These are phyloP conservation scores for Diaporthe sp. DNA, from an alignment of 2,329 filamentous ascomycete species.

Conservation along the genomic window DNA sequence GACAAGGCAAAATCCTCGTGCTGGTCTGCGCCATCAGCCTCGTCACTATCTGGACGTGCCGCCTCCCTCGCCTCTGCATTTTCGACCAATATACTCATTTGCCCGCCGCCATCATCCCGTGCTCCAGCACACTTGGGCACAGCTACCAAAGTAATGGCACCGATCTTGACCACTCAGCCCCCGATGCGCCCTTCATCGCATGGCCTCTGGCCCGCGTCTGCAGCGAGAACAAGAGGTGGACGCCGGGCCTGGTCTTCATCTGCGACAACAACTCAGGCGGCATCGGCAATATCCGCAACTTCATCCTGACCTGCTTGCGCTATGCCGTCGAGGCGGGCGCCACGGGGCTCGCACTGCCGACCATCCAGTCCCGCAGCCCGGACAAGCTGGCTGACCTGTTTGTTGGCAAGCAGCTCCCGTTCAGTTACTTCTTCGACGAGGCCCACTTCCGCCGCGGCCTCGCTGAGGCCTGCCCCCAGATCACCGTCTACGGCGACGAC, in stretches of 20 bases:
- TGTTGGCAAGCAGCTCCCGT: conserved; percentile 51
- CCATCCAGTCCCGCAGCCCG: conserved; percentile 58
- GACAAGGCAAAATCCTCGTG: conserved; percentile 41
- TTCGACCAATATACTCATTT: conserved; percentile 38
- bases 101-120: neutral
- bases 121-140: neutral
- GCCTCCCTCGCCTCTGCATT: conserved; percentile 44
- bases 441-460: conserved; percentile 57
- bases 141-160: conserved; percentile 25
- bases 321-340: conserved; percentile 63
- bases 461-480: conserved; percentile 54
- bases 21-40: conserved; percentile 43
- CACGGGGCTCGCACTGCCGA: conserved; percentile 58
- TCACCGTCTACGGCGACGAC: conserved; percentile 54
- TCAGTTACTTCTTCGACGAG: conserved; percentile 63
- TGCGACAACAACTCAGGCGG: conserved; percentile 66
- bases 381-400: conserved; percentile 57
- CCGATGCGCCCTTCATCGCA: conserved; percentile 57
- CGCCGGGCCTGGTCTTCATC: conserved; percentile 57
- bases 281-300: conserved; percentile 64
- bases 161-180: conserved; percentile 52
- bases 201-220: conserved; percentile 61
- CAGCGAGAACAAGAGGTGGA: conserved; percentile 55
- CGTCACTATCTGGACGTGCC: conserved; percentile 44
- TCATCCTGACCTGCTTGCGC: conserved; percentile 62